Evolutionary conservation across 805 yeast genomes (phyloP).

Genomic region (Candida xyloterini): DNA sequence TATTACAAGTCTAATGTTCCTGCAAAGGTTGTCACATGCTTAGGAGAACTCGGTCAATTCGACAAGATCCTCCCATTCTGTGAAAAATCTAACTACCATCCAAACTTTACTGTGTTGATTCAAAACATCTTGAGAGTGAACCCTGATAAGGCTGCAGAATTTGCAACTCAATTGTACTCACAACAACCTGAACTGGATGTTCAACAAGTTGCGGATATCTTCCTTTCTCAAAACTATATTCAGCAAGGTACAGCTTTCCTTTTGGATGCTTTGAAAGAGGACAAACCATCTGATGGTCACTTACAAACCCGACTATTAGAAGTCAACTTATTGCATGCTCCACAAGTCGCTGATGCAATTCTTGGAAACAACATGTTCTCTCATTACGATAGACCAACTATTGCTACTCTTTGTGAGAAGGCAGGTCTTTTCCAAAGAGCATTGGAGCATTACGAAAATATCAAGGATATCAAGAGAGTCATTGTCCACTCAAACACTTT

Average conservation of each 20-base stretch:
- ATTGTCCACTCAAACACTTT: conserved; percentile 80
- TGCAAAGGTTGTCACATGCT: conserved; percentile 82
- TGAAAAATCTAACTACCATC: conserved; percentile 81
- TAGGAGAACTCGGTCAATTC: conserved; percentile 95
- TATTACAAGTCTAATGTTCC: conserved; percentile 81
- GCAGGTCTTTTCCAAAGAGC: conserved; percentile 97
- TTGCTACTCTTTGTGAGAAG: conserved; percentile 90
- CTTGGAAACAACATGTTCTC: conserved; percentile 93
- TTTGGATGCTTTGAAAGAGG: conserved; percentile 91
- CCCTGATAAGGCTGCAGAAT: conserved; percentile 98
- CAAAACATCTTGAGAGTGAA: conserved; percentile 88
- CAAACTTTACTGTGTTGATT: conserved; percentile 85
- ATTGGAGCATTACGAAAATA: conserved; percentile 90
- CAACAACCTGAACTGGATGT: conserved; percentile 66
- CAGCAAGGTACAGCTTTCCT: conserved; percentile 98
- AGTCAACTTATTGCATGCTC: conserved; percentile 90
- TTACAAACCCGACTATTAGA: conserved; percentile 93
- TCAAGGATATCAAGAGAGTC: conserved; percentile 93
- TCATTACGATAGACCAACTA: conserved; percentile 90
- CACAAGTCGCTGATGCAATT: conserved; percentile 99
- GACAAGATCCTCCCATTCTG: conserved; percentile 94
- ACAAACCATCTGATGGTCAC: conserved; percentile 92
- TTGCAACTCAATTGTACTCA: conserved; percentile 80
- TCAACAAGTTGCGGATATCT: conserved; percentile 87
- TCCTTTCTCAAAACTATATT: conserved; percentile 87